Conservation (phyloP, 2,329 filamentous ascomycete genomes). For the Calonectria henricotiae region DNA sequence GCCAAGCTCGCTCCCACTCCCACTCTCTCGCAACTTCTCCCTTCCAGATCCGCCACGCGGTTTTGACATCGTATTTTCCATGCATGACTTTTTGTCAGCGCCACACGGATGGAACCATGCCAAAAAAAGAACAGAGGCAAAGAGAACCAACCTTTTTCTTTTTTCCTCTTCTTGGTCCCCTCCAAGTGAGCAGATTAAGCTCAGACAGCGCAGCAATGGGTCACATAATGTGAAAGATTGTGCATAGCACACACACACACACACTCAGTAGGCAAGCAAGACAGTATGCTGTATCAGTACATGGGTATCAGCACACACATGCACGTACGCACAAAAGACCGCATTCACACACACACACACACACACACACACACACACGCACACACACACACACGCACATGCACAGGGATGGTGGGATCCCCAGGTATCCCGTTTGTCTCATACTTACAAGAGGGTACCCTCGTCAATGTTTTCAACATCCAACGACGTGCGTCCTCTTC, state of each 20-base stretch:
- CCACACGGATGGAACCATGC: constrained; percentile 16
- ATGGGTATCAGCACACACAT: constrained; percentile 1
- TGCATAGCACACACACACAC: constrained; percentile 1
- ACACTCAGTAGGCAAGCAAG: neutral
- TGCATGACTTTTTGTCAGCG: constrained; percentile 27
- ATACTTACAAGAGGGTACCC: constrained; percentile 32
- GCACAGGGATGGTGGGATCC: neutral
- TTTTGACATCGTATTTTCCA: constrained; percentile 34
- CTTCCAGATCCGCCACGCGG: constrained; percentile 38
- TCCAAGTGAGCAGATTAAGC: constrained; percentile 3
- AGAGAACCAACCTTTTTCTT: constrained; percentile 1
- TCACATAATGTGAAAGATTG: constrained; percentile 17
- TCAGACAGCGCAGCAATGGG: neutral
- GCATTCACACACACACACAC: neutral
- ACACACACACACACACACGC: neutral
- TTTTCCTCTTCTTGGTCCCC: neutral
- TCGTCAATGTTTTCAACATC: constrained; percentile 9
- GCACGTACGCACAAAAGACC: constrained; percentile 2
- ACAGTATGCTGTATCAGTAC: neutral
- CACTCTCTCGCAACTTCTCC: constrained; percentile 24
- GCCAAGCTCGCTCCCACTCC: constrained; percentile 28
- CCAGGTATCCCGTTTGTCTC: constrained; percentile 25
- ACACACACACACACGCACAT: neutral
- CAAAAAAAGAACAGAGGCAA: neutral
- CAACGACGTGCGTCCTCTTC: constrained; percentile 10